Conservation (phyloP, 495 filamentous ascomycete genomes). For the Hypoxylon rickii region DNA sequence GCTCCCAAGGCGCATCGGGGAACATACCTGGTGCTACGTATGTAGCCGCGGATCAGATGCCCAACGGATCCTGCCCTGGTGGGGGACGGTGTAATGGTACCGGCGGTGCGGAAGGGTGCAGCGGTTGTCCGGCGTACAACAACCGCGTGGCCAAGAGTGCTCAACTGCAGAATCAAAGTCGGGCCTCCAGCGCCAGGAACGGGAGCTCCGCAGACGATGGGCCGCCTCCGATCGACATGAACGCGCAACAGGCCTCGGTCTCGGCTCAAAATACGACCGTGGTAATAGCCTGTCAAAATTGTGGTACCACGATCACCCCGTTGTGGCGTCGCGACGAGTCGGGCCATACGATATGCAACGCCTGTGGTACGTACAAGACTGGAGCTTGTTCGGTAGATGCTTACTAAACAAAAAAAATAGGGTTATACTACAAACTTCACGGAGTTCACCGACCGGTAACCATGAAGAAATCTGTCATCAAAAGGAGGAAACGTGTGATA, state of each 20-base stretch:
- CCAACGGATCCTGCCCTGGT: conserved; percentile 88
- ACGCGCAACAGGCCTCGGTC: conserved; percentile 50
- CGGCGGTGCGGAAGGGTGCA: conserved; percentile 93
- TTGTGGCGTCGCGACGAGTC: conserved; percentile 94
- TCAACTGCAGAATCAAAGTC: conserved; percentile 56
- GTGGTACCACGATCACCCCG: conserved; percentile 93
- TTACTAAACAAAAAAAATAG: conserved; percentile 51
- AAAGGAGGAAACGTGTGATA: conserved; percentile 92
- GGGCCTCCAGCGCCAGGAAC: conserved; percentile 33
- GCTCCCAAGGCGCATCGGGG: conserved; percentile 37
- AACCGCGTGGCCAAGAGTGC: conserved; percentile 91
- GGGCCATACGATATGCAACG: conserved; percentile 98
- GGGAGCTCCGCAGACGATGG: conserved; percentile 39
- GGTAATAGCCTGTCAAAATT: conserved; percentile 94
- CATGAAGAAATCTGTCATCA: conserved; percentile 98
- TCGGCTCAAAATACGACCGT: conserved; percentile 66
- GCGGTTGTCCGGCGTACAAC: conserved; percentile 95
- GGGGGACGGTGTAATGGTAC: conserved; percentile 96
- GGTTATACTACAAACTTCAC: conserved; percentile 96
- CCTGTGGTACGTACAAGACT: conserved; percentile 74
- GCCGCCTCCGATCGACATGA: conserved; percentile 51
- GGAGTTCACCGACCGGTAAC: conserved; percentile 88
- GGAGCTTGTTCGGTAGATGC: not conserved
- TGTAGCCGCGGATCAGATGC: conserved; percentile 71
- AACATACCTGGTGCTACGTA: conserved; percentile 69